Conservation (phyloP, 805 yeast species). For the Zygotorulaspora florentina region DNA sequence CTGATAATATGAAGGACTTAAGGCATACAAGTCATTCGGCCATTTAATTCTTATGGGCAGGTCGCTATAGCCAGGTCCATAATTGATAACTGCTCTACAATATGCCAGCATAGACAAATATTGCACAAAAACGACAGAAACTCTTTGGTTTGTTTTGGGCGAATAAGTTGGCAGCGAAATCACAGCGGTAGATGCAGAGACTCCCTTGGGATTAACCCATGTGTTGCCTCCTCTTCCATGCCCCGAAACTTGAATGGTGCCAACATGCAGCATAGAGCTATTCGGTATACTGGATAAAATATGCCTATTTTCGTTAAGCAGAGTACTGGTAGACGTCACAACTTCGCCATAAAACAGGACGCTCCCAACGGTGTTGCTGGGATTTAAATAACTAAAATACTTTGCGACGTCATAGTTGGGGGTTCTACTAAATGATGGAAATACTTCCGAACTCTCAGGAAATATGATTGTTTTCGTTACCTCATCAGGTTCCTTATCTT, state of each 20-base stretch:
- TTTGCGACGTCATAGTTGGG: conserved; percentile 66
- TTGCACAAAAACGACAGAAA: conserved; percentile 78
- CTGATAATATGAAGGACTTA: conserved; percentile 56
- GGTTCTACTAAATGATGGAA: conserved; percentile 52
- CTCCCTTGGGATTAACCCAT: conserved; percentile 95
- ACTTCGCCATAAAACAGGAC: conserved; percentile 77
- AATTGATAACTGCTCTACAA: conserved; percentile 66
- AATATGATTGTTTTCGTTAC: conserved; percentile 50
- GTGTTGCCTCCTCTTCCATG: conserved; percentile 92
- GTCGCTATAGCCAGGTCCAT: conserved; percentile 60
- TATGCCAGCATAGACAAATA: conserved; percentile 80
- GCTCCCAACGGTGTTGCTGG: conserved; percentile 51
- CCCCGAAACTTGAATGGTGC: conserved; percentile 84
- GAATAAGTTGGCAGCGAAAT: conserved; percentile 49
- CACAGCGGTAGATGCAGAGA: conserved; percentile 73
- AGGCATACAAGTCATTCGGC: conserved; percentile 91
- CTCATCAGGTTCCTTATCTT: conserved; percentile 49
- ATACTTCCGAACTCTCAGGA: conserved; percentile 38
- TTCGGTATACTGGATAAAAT: conserved; percentile 48
- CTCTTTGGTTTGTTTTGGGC: conserved; percentile 40
- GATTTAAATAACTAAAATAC: conserved; percentile 43
- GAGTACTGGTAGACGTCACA: conserved; percentile 77
- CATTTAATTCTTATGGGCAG: conserved; percentile 84
- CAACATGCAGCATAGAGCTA: conserved; percentile 41
- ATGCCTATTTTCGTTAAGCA: conserved; percentile 68